Evolutionary conservation across 495 filamentous ascomycete genomes (phyloP), one percentile per base, ranked within the genome.

Genomic region (Ramalina intermedia): DNA sequence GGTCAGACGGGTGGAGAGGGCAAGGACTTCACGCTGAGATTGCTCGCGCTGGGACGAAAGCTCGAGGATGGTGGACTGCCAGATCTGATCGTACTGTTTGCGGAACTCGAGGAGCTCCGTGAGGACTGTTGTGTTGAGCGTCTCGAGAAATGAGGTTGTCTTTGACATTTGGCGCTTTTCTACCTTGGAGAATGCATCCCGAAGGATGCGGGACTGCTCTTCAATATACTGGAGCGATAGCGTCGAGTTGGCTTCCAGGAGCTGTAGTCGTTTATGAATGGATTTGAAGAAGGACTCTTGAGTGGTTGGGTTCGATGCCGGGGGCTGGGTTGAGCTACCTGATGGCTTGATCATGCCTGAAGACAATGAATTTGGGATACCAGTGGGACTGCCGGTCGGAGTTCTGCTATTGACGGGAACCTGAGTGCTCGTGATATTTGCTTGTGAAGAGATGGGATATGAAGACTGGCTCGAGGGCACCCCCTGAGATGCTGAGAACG

Each of bases 271-370:
- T 61, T 96, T 94, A 52, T 87, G 84, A 4, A 98, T 80, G 6
- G 86, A 86, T 64, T 96, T 96, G 74, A 95, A 98, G 67, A 98
- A 96, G 7, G 82, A 87, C 62, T 96, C 91, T 66, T 98, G 91
- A 4, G 87, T 90, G 0, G 87, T 88, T 11, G 90, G 89, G 16
- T 75, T 78, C 2, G 86, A 63, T 17, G 74, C 62, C 12, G 80
- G 67, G 0, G 82, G 74, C 40, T 78, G 71, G 0, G 69, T 71
- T 9, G 53, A 41, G 3, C 61, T 56, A 39, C 68, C 62, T 12
- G 76, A 67, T 7, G 70, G 51, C 61, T 75, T 74, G 55, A 62
- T 71, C 48, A 69, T 61, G 47, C 70, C 62, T 11, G 58, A 51
- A 16, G 56, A 41, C 11, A 57, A 41, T 37, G 33, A 55, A 27